Evolutionary conservation across 2,329 filamentous ascomycete genomes (phyloP).

Genomic region (Penicillium psychrosexuale): DNA sequence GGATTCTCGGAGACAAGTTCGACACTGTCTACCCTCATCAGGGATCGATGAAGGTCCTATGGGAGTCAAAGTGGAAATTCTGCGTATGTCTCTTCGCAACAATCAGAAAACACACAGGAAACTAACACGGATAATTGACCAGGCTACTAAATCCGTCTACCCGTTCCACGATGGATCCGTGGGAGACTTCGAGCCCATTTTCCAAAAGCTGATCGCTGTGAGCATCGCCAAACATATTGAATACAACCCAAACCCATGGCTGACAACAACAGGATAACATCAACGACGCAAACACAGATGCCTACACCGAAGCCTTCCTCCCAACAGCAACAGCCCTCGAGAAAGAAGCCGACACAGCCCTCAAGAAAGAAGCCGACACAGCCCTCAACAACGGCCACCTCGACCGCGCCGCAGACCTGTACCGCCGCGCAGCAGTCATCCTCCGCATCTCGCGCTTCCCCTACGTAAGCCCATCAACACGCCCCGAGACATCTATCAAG

Average conservation of each 20-base stretch:
- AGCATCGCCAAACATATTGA: constrained; percentile 5
- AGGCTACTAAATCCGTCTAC: constrained; percentile 62
- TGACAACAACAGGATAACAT: constrained; percentile 47
- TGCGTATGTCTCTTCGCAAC: constrained; percentile 48
- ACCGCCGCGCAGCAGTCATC: constrained; percentile 68
- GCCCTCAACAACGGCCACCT: constrained; percentile 50
- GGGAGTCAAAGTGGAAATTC: constrained; percentile 74
- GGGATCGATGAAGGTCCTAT: constrained; percentile 59
- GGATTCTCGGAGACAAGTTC: constrained; percentile 48
- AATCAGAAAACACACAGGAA: not conserved
- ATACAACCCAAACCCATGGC: not conserved
- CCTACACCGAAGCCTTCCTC: constrained; percentile 63
- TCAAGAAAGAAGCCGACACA: constrained; percentile 50
- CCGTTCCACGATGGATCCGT: constrained; percentile 70
- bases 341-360: constrained; percentile 51
- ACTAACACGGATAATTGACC: constrained; percentile 16
- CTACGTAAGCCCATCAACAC: constrained; percentile 30
- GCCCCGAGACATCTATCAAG: constrained; percentile 44
- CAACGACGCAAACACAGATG: constrained; percentile 63
- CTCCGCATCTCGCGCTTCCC: constrained; percentile 73
- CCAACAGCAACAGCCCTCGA: constrained; percentile 59
- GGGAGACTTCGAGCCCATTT: constrained; percentile 68
- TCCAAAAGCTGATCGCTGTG: constrained; percentile 59
- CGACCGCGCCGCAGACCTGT: constrained; percentile 58
- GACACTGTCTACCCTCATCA: constrained; percentile 55